Evolutionary conservation across 2,329 filamentous ascomycete genomes (phyloP), one percentile per base, ranked within the genome.

Genomic region (Dactylellina cionopaga): DNA sequence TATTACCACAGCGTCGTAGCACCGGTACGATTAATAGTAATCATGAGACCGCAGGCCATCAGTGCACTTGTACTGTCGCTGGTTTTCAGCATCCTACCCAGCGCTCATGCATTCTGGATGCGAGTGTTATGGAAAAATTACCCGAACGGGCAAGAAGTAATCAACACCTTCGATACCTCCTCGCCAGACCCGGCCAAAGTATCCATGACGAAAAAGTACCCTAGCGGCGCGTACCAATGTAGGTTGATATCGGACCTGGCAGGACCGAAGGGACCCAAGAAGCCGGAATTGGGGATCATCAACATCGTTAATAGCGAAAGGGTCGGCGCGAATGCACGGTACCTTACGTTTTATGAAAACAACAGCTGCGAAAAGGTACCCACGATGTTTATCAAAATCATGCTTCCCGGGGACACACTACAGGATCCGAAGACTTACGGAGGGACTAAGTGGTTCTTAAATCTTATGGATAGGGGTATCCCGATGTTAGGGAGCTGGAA

Each of bases 121-220:
- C 33, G 56, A 22, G 31, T 63, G 4, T 15, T 70, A 7, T 70
- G 56, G 65, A 70, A 70, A 17, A 63, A 63, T 43, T 39, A 25
- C n/a, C 22, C 31, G 33, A 43, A 43, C 7, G 47, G 29, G 6
- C 58, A 49, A 43, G 1, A 15, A 17, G 29, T 62, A 13, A 25
- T 51, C 31, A 24, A 49, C 17, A 17, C 41, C 22, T 17, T 49
- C 6, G 13, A 43, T 22, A 37, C 27, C 5, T 25, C 29, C 2
- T 37, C 17, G 7, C 41, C 65, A 19, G 43, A 39, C 31, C 31
- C 56, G 1, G 22, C 29, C 3, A 33, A 62, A 29, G 11, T 70
- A 22, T 70, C 65, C 4, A 9, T 17, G 3, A 56, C 56, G 1
- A 6, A 43, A 1, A 25, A n/a, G 2, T 70, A 47, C 10, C 47